phyloP scores from a whole-genome alignment of 2,329 filamentous ascomycete genomes.

The Epicoccum nigrum region DNA sequence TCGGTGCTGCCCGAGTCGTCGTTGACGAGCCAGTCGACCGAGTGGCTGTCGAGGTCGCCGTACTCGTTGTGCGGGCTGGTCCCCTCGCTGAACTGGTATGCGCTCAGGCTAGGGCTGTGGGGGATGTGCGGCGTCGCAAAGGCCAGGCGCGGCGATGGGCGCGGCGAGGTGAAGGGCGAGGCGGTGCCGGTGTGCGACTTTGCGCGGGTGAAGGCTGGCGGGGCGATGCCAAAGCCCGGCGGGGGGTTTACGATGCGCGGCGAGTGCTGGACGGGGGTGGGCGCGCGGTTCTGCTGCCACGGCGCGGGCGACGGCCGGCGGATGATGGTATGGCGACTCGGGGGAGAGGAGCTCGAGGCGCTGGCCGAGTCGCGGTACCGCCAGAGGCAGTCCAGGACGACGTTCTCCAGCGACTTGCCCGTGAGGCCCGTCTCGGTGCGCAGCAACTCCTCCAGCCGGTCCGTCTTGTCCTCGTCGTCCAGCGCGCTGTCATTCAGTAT shows the following conservation, averaged over 20 bases:
- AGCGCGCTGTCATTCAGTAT: constrained; percentile 81
- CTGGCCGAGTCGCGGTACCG: constrained; percentile 69
- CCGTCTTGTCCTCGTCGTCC: constrained; percentile 94
- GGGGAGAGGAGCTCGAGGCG: constrained; percentile 77
- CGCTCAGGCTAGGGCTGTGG: constrained; percentile 90
- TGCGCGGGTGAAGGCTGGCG: constrained; percentile 75
- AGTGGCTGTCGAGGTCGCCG: constrained; percentile 89
- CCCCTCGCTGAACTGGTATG: constrained; percentile 88
- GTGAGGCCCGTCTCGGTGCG: constrained; percentile 77
- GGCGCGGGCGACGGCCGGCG: constrained; percentile 90
- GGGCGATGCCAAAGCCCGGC: constrained; percentile 75
- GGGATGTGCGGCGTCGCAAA: constrained; percentile 90
- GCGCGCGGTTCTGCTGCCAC: constrained; percentile 78
- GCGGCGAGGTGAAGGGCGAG: constrained; percentile 92
- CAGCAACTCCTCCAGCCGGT: constrained; percentile 85
- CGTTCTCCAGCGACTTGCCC: constrained; percentile 83
- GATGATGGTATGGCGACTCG: constrained; percentile 86
- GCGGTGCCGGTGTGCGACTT: constrained; percentile 70
- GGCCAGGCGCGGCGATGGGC: constrained; percentile 88
- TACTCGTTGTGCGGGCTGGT: constrained; percentile 80
- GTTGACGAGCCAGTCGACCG: constrained; percentile 93
- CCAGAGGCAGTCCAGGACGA: constrained; percentile 89
- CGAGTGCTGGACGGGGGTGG: constrained; percentile 81
- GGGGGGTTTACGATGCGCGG: constrained; percentile 82
- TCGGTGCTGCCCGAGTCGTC: constrained; percentile 84